Base-by-base conservation (phyloP, 179 eudicot genomes). In the Spergularia azorica region DNA sequence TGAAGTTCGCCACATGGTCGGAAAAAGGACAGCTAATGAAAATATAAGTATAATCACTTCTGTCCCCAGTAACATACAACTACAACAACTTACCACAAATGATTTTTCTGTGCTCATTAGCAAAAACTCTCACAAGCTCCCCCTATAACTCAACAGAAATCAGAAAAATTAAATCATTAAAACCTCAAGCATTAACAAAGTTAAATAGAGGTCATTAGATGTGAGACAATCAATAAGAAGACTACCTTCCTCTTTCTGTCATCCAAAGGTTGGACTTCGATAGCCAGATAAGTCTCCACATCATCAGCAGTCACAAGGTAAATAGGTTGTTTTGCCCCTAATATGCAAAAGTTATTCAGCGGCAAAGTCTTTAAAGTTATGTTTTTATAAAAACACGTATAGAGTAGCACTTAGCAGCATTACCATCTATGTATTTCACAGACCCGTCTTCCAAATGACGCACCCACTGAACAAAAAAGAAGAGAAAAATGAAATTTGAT, bases 371-470 rank as follows among this genome's bases (percentile, higher is more conserved):
- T 70, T n/a, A 43, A 66, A 67, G 10, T 18, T 58, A 63, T 43
- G 8, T 43, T 6, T 41, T 68, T 15, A 18, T 14, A 16, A 63
- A 83, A 17, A 13, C n/a, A n/a, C n/a, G n/a, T 56, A 74, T 38
- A 74, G n/a, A 74, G 39, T n/a, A n/a, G 46, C 32, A 26, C 32
- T 57, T 39, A 57, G 74, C 50, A 68, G 63, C 3, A 65, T 74
- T 91, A 95, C 98, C 98, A n/a, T 93, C 98, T 70, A 95, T 91
- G 71, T 93, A 93, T 73, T 90, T 84, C 68, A 95, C 88, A 70
- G 98, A 95, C 77, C 98, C 98, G 89, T 95, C 98, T 85, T 95
- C 97, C 89, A 93, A 68, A 86, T 91, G 93, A 58, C 98, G 96
- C 59, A 95, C 90, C 98, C 98, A 95, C 98, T 95, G 90, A 59